These are phyloP conservation scores for Uronychia setigera DNA, from an alignment of 73 alveolate genomes.

Conservation along the genomic window DNA sequence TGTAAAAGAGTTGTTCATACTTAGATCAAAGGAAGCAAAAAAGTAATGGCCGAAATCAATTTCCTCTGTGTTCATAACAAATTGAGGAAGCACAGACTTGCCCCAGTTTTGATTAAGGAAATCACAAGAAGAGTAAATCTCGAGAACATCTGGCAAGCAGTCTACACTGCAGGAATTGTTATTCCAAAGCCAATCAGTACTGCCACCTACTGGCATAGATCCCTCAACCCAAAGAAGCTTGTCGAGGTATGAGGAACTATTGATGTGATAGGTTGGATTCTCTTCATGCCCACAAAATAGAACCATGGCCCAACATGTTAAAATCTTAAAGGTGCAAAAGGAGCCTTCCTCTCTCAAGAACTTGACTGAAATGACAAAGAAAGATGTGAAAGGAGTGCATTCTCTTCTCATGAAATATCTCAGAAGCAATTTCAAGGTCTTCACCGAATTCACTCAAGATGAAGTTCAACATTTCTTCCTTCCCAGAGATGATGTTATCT, in stretches of 20 bases:
- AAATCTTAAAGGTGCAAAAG: conserved; percentile 83
- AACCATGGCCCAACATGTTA: conserved; percentile 82
- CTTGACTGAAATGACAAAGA: conserved; percentile 79
- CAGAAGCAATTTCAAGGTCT: conserved; percentile 65
- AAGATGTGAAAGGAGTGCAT: conserved; percentile 77
- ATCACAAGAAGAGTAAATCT: conserved; percentile 96
- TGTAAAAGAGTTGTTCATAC: too few species aligned
- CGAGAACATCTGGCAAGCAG: conserved; percentile 95
- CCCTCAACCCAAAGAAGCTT: conserved; percentile 94
- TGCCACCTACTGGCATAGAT: conserved; percentile 93
- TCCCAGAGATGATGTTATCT: conserved; percentile 81
- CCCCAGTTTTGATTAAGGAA: conserved; percentile 95
- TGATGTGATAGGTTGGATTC: conserved; percentile 59
- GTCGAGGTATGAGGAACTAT: conserved; percentile 60
- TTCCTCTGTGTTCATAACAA: conserved; percentile 97
- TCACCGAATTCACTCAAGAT: conserved; percentile 62
- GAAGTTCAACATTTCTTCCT: conserved; percentile 82
- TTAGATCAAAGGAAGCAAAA: conserved; percentile 41
- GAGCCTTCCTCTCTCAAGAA: conserved; percentile 61
- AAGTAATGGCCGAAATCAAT: conserved; percentile 95
- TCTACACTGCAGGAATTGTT: conserved; percentile 91
- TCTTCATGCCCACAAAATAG: conserved; percentile 66
- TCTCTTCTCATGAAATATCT: conserved; percentile 67
- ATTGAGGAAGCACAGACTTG: conserved; percentile 91
- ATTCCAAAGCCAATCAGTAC: conserved; percentile 83